Percentiles rank a stretch among this genome's conserved stretches.
Evolutionary conservation across 352 stramenopile species (phyloP).

Genomic region (Phytophthora fragariaefolia): DNA sequence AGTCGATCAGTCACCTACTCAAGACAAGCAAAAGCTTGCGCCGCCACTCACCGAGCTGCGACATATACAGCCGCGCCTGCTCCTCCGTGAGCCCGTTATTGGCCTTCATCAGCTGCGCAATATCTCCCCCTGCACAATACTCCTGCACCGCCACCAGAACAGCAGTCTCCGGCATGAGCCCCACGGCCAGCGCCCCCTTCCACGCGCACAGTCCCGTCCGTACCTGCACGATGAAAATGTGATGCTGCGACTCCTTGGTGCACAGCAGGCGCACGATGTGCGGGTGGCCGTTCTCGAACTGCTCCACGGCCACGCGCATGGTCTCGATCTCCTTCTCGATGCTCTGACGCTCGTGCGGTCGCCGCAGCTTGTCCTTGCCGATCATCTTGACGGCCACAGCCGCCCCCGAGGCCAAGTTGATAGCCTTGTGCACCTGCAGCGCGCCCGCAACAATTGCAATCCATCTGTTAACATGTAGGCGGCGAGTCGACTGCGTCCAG

Average conservation of each 20-base stretch:
- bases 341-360: constrained; percentile 75
- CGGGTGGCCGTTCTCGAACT: constrained; percentile 87
- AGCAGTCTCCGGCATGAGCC: constrained; percentile 8
- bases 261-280: constrained; percentile 84
- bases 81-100: constrained; percentile 65
- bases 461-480: background rate
- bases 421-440: constrained; percentile 80
- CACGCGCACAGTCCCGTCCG: background rate
- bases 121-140: constrained; percentile 80
- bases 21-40: constrained; percentile 3
- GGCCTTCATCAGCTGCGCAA: constrained; percentile 76
- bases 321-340: constrained; percentile 90
- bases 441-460: background rate
- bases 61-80: constrained; percentile 81
- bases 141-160: constrained; percentile 45
- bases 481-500: background rate
- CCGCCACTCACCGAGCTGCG: constrained; percentile 63
- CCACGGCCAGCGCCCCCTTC: no score
- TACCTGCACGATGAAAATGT: constrained; percentile 88
- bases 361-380: constrained; percentile 75
- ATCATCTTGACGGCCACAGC: constrained; percentile 87
- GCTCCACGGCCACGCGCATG: constrained; percentile 84
- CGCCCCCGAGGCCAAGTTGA: constrained; percentile 76
- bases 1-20: background rate
- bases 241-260: constrained; percentile 82